Percentiles rank a stretch among this genome's conserved stretches.
Evolutionary conservation across 1,284 basidiomycete species (phyloP).

Genomic region (Ganoderma sp.): DNA sequence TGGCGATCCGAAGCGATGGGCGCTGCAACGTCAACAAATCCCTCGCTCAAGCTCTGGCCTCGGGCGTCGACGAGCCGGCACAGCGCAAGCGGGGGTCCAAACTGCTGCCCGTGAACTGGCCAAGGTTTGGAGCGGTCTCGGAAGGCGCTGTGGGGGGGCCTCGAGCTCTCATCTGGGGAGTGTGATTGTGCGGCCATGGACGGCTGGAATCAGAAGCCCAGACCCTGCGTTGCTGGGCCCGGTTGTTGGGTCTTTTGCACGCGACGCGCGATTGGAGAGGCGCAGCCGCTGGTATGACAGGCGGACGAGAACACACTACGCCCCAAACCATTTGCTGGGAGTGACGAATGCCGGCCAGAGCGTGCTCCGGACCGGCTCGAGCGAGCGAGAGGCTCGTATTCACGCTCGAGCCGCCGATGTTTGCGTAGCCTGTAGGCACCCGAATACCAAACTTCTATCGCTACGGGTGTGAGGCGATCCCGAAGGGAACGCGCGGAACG

Average conservation of each 20-base stretch:
- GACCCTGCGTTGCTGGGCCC: neutral
- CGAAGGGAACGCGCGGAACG: neutral
- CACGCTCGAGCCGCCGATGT: neutral
- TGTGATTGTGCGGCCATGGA: neutral
- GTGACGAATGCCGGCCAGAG: neutral
- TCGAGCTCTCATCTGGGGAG: neutral
- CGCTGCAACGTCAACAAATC: neutral
- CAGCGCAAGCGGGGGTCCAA: neutral
- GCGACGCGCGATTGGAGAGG: neutral
- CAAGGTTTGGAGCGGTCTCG: neutral
- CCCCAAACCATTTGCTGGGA: neutral
- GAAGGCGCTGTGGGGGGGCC: neutral
- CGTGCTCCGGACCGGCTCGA: neutral
- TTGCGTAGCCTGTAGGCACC: neutral
- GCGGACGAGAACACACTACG: neutral
- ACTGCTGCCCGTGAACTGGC: neutral
- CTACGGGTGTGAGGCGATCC: neutral
- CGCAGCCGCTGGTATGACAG: neutral
- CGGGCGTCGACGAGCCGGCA: conserved; percentile 19
- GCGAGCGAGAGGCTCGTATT: neutral
- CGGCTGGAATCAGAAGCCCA: neutral
- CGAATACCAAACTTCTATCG: conserved; percentile 1
- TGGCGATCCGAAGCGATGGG: neutral
- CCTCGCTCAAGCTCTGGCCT: conserved; percentile 14
- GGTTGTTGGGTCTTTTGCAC: neutral